Evolutionary conservation across 2,329 filamentous ascomycete genomes (phyloP).

Genomic region (Hymenoscyphus salicellus): DNA sequence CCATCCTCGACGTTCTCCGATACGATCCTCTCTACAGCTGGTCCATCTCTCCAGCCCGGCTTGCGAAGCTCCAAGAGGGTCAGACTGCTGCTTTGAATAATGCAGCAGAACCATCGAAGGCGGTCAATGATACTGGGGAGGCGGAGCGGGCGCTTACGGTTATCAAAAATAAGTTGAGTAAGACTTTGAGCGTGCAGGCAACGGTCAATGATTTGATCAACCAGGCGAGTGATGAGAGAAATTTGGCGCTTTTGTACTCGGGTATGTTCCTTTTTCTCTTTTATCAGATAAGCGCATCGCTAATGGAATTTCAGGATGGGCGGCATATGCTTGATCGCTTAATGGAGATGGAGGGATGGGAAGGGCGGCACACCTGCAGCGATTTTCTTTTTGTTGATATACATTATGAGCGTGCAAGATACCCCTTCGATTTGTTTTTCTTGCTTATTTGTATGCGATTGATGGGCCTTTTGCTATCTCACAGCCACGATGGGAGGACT

Average conservation of each 20-base stretch:
- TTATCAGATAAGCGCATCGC: constrained; percentile 3
- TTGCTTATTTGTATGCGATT: not conserved
- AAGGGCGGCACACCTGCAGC: not conserved
- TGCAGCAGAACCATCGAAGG: constrained; percentile 36
- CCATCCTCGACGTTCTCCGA: constrained; percentile 92
- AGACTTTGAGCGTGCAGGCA: constrained; percentile 88
- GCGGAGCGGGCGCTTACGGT: constrained; percentile 89
- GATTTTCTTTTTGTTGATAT: too few relatives aligned
- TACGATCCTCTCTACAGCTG: constrained; percentile 97
- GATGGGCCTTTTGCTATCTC: too few relatives aligned
- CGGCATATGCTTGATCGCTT: constrained; percentile 44
- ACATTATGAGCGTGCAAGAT: not conserved
- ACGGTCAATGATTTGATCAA: constrained; percentile 97
- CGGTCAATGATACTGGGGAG: constrained; percentile 64
- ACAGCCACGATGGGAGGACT: not conserved
- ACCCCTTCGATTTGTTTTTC: not conserved
- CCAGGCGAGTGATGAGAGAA: constrained; percentile 87
- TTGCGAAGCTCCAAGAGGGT: constrained; percentile 63
- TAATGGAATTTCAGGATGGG: constrained; percentile 43
- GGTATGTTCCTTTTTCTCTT: constrained; percentile 38
- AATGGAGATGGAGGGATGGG: not conserved
- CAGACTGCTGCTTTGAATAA: constrained; percentile 44
- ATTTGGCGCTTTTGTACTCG: constrained; percentile 85
- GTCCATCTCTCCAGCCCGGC: constrained; percentile 73
- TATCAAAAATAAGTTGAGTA: constrained; percentile 92